Percentiles rank a stretch among this genome's conserved stretches.
phyloP scores from a whole-genome alignment of 805 yeast genomes.

The Limtongozyma cylindracea region DNA sequence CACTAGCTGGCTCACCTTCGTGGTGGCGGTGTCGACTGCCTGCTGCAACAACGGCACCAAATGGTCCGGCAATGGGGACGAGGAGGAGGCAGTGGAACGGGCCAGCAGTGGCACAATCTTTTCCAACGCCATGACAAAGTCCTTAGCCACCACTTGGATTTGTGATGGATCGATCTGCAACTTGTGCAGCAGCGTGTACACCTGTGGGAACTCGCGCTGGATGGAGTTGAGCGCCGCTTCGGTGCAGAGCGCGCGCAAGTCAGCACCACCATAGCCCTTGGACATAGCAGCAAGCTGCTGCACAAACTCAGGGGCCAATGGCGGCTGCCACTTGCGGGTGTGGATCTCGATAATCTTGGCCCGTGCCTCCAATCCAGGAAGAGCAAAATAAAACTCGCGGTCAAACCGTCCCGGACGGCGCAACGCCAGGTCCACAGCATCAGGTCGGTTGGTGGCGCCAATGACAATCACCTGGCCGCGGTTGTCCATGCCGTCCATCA shows the following conservation, averaged over 20 bases:
- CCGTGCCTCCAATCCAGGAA: conserved; percentile 67
- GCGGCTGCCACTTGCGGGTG: conserved; percentile 75
- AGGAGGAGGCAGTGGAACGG: conserved; percentile 47
- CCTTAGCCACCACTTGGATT: conserved; percentile 54
- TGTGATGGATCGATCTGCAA: conserved; percentile 43
- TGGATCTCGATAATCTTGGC: conserved; percentile 62
- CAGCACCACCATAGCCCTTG: conserved; percentile 97
- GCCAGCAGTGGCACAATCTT: conserved; percentile 86
- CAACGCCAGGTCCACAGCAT: conserved; percentile 93
- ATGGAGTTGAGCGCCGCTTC: conserved; percentile 88
- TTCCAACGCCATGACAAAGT: conserved; percentile 66
- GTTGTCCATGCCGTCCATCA: conserved; percentile 99
- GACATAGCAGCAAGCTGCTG: conserved; percentile 53
- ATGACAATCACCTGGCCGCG: conserved; percentile 95
- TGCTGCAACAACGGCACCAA: conserved; percentile 35
- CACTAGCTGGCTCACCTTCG: conserved; percentile 14
- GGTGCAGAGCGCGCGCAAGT: conserved; percentile 77
- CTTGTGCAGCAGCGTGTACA: conserved; percentile 53
- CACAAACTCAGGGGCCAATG: conserved; percentile 28
- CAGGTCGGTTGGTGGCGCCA: conserved; percentile 96
- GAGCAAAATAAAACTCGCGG: conserved; percentile 86
- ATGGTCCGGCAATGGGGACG: conserved; percentile 59
- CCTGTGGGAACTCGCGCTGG: conserved; percentile 83
- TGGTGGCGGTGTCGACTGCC: conserved; percentile 19
- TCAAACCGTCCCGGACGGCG: conserved; percentile 95